These are phyloP conservation scores for Gigaspora rosea DNA, from an alignment of 192 early-diverging fungal species.

Conservation along the genomic window DNA sequence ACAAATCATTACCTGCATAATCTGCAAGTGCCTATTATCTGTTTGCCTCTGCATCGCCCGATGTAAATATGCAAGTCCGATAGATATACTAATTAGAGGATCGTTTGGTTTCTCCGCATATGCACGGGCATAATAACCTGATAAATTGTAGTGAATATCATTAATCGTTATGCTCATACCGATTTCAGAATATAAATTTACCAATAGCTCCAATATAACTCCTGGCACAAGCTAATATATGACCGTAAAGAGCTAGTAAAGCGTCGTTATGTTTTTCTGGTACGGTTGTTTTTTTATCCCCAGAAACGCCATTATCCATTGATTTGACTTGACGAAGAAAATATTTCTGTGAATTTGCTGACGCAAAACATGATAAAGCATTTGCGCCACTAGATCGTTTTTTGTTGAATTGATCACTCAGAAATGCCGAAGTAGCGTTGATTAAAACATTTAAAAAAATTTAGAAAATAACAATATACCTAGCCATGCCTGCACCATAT, in stretches of 20 bases:
- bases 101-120: constrained; percentile 61
- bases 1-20: constrained; percentile 49
- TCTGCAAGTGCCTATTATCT: constrained; percentile 68
- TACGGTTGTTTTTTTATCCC: not conserved
- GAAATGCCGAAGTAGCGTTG: no score
- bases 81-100: constrained; percentile 64
- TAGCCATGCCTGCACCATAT: constrained; percentile 48
- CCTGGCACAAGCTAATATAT: constrained; percentile 56
- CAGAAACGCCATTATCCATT: constrained; percentile 37
- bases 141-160: not conserved
- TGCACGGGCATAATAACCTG: constrained; percentile 60
- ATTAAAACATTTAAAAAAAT: no score
- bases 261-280: constrained; percentile 29
- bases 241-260: constrained; percentile 61
- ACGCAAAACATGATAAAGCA: constrained; percentile 42
- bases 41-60: constrained; percentile 68
- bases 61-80: constrained; percentile 65
- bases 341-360: constrained; percentile 54
- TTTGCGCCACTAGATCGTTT: constrained; percentile 33
- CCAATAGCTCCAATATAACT: constrained; percentile 61
- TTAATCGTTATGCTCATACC: not conserved
- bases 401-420: no score
- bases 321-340: constrained; percentile 54
- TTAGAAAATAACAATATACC: constrained; percentile 32
- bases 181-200: constrained; percentile 37